Evolutionary conservation across 441 rosid genomes (phyloP), one percentile per base, ranked within the genome.

Genomic region (Syzygium malaccense): DNA sequence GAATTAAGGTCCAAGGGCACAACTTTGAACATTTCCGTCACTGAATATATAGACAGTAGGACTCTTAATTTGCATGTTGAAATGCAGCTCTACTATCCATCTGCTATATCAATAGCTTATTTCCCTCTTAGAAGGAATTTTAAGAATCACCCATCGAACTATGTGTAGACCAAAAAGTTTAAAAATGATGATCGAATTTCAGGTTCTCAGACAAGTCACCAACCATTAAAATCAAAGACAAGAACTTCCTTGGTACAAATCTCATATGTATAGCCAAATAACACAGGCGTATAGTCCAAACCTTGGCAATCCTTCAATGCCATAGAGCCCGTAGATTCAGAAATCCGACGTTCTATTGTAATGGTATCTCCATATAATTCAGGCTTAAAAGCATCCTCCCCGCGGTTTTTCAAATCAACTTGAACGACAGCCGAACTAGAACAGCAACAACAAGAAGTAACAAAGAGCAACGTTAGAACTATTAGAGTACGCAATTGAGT

Each of bases 361-460:
- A 97, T 94, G 57, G 90, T 56, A 88, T 92, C 95, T 54, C 99
- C 99, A 88, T 93, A 97, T 3, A 90, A 85, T 28, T 95, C 96
- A 6, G 93, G 95, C 94, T 94, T 96, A 88, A 94, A 97, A 54
- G 99, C 94, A 88, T 97, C 99, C 30, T 90, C 97, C 89, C 99
- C 99, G 58, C 88, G 86, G 85, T 97, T 97, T 92, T 92, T 96
- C 87, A 97, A 71, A 87, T 94, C 95, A 71, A 96, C 97, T 78
- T 92, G 96, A 90, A 96, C 94, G 75, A 91, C 48, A 3, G 99
- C 98, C 86, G 91, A 91, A 91, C 98, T 97, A 93, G 83, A n/a
- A 75, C 45, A 75, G 23, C 51, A 75, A 71, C 89, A 92, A 89
- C 57, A 55, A 83, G 75, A 78, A 11, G 85, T 68, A 80, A 86